Evolutionary conservation across 495 filamentous ascomycete genomes (phyloP).

Genomic region (Cercophora scortea): DNA sequence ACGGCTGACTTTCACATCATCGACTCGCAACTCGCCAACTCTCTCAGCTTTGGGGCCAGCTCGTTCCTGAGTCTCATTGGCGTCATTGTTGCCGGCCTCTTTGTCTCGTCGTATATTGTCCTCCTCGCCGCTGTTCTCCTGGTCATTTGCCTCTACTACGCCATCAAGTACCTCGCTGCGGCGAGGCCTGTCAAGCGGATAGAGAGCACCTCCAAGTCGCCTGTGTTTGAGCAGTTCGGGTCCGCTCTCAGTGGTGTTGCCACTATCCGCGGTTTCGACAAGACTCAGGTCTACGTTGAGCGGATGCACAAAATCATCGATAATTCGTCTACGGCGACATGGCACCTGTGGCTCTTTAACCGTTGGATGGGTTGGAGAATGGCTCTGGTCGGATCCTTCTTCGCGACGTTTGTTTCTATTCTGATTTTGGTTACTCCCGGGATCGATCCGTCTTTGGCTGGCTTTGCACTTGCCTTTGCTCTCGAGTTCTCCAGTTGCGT

Average conservation of each 20-base stretch:
- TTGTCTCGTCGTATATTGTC: slow-evolving; percentile 57
- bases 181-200: slow-evolving; percentile 72
- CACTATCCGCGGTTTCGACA: slow-evolving; percentile 70
- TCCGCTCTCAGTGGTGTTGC: slow-evolving; percentile 61
- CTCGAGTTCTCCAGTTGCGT: slow-evolving; percentile 45
- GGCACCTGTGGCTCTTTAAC: slow-evolving; percentile 63
- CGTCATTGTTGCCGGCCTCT: slow-evolving; percentile 50
- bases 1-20: slow-evolving; percentile 68
- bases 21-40: slow-evolving; percentile 55
- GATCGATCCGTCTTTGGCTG: slow-evolving; percentile 69
- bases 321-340: slow-evolving; percentile 51
- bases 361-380: slow-evolving; percentile 71
- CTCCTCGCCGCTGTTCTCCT: slow-evolving; percentile 49
- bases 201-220: slow-evolving; percentile 64
- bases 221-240: slow-evolving; percentile 71
- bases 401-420: slow-evolving; percentile 54
- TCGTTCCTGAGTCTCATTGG: slow-evolving; percentile 47
- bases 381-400: slow-evolving; percentile 61
- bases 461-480: slow-evolving; percentile 63
- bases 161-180: slow-evolving; percentile 53
- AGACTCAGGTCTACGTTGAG: slow-evolving; percentile 52
- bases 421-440: slow-evolving; percentile 54
- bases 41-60: slow-evolving; percentile 48
- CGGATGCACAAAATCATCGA: slow-evolving; percentile 63
- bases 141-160: slow-evolving; percentile 47